A percentile compares a stretch with the other conserved stretches of the same genome.
Evolutionary conservation across 305 asterid genomes (phyloP).

Genomic region (Rubia tinctorum): DNA sequence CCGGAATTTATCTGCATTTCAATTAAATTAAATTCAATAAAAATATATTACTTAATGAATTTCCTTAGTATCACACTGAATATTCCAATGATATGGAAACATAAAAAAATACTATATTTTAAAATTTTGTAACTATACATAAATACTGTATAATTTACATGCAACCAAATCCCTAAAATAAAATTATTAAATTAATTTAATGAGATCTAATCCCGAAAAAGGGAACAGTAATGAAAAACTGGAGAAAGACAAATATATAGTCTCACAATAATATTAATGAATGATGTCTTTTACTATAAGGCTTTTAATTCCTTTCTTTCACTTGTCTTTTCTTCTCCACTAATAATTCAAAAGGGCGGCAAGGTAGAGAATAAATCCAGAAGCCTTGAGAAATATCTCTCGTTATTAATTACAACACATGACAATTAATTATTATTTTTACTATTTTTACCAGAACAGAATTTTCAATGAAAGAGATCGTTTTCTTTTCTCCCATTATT

Average conservation of each 20-base stretch:
- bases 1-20: too few relatives aligned
- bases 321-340: not conserved
- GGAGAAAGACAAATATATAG: not conserved
- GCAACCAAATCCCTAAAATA: too few relatives aligned
- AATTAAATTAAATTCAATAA: too few relatives aligned
- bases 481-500: not conserved
- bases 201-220: not conserved
- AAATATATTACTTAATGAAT: too few relatives aligned
- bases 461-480: constrained; percentile 21
- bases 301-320: not conserved
- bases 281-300: not conserved
- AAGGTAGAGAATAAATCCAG: constrained; percentile 6
- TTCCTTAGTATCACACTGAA: too few relatives aligned
- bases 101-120: too few relatives aligned
- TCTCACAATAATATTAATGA: not conserved
- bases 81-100: too few relatives aligned
- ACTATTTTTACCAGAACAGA: not conserved
- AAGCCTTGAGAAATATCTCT: constrained; percentile 14
- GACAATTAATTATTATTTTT: not conserved
- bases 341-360: constrained; percentile 2
- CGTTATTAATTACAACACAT: not conserved
- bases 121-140: too few relatives aligned
- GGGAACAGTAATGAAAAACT: not conserved
- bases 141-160: too few relatives aligned
- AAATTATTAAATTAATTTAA: not conserved